Percentiles rank a stretch among this genome's conserved stretches.
These are phyloP conservation scores for Nicotiana attenuata DNA, from an alignment of 257 asterid species.

Conservation along the genomic window DNA sequence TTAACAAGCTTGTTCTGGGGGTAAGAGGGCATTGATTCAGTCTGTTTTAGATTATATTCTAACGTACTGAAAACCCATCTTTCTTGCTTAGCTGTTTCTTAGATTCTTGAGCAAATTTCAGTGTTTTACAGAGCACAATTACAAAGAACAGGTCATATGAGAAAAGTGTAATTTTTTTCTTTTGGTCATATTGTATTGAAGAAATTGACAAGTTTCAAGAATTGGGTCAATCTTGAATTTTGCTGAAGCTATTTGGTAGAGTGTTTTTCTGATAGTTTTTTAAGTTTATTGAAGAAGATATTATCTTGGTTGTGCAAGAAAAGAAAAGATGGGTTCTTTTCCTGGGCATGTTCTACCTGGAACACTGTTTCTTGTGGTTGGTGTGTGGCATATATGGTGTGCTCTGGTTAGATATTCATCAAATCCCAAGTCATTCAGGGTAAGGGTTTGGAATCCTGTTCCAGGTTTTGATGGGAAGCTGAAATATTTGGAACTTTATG, in stretches of 20 bases:
- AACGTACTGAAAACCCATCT: neutral
- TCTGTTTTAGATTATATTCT: slow-evolving; percentile 5
- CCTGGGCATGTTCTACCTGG: slow-evolving; percentile 93
- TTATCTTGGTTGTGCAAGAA: neutral
- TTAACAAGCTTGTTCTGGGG: neutral
- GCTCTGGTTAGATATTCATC: slow-evolving; percentile 58
- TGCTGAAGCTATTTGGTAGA: neutral
- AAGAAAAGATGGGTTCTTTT: slow-evolving; percentile 75
- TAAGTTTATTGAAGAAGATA: neutral
- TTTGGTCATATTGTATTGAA: slow-evolving; percentile 3
- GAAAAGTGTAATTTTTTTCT: neutral
- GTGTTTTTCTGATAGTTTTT: neutral
- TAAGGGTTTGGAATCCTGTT: slow-evolving; percentile 89
- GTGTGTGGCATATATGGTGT: slow-evolving; percentile 92
- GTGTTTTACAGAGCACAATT: neutral
- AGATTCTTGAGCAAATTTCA: neutral
- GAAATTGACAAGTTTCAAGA: neutral
- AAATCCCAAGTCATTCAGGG: slow-evolving; percentile 63
- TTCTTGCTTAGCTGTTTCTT: neutral
- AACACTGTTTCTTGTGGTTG: slow-evolving; percentile 73
- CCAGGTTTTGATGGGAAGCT: slow-evolving; percentile 67
- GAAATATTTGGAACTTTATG: slow-evolving; percentile 85
- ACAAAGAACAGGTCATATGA: neutral
- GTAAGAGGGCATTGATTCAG: neutral
- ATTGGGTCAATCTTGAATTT: neutral